Base-by-base conservation (phyloP, 306 rosid genomes). In the Dicorynia guianensis region DNA sequence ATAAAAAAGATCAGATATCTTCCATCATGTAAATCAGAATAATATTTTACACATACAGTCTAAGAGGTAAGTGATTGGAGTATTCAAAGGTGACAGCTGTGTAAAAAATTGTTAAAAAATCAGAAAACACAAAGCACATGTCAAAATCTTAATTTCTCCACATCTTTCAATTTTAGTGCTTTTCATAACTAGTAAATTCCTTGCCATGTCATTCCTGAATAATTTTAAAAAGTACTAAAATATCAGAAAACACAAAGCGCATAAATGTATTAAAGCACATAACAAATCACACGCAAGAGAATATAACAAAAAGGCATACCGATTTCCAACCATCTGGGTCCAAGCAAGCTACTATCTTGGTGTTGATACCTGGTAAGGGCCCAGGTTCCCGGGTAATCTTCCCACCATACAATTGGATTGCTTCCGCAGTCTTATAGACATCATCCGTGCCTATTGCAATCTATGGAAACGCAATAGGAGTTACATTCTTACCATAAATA, bases 311-410 rank as follows among this genome's bases (percentile, higher is more conserved):
- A 80, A 57, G 72, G n/a, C 82, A 25, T 88, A 94, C 97, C 90
- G 93, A 76, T 77, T 91, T 94, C 98, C 97, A 91, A 33, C 96
- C 97, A 49, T 94, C 96, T 15, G 98, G 98, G 64, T 94, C 98
- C 87, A 94, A 80, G 90, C 98, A 91, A 69, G 87, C 98, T 48
- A 88, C 92, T 30, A 93, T 91, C 88, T 93, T 93, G 81, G 97
- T 91, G 89, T 83, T 88, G 76, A 93, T 86, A 13, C 97, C 96
- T 20, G 98, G 96, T 76, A 94, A 76, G 7, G 97, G 98, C 49
- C 98, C 98, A 59, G 97, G 97, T 76, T 90, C 97, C 57, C 91
- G 92, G 48, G 89, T 90, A 67, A 93, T 74, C 88, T 86, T 94
- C 39, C 97, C 98, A 63, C 91, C 98, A 3, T 44, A 44, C 11